A percentile compares a stretch with the other conserved stretches of the same genome.
phyloP scores from a whole-genome alignment of 73 alveolate genomes.

The Durusdinium trenchii region DNA sequence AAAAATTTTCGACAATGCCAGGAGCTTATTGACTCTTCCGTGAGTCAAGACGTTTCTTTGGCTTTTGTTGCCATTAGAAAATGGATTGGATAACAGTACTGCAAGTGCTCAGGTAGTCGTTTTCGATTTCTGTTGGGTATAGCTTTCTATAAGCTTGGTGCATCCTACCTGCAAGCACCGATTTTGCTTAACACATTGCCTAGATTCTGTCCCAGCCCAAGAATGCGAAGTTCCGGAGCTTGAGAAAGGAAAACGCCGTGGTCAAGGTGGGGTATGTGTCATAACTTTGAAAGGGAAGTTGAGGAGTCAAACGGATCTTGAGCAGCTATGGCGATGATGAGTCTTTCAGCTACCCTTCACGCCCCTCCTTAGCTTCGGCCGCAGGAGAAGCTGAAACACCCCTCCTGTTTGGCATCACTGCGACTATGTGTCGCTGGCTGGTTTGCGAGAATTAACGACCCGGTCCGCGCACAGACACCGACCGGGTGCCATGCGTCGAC shows the following conservation, averaged over 20 bases:
- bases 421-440: background rate
- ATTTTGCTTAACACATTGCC: too few relatives aligned
- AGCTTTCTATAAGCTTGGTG: background rate
- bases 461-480: too few relatives aligned
- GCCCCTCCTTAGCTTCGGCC: background rate
- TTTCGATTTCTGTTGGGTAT: background rate
- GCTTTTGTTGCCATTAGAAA: too few relatives aligned
- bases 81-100: too few relatives aligned
- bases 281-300: background rate
- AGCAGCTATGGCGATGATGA: too few relatives aligned
- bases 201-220: slow-evolving; percentile 57
- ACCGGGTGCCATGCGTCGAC: too few relatives aligned
- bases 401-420: slow-evolving; percentile 53
- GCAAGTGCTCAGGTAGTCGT: background rate
- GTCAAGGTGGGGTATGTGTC: slow-evolving; percentile 26
- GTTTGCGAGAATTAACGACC: too few relatives aligned
- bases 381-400: slow-evolving; percentile 80
- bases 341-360: background rate
- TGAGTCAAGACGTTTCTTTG: background rate
- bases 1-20: slow-evolving; percentile 66
- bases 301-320: too few relatives aligned
- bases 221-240: slow-evolving; percentile 69
- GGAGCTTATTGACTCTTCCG: slow-evolving; percentile 48
- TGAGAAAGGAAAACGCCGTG: slow-evolving; percentile 73
- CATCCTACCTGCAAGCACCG: background rate